Evolutionary conservation across 305 asterid species (phyloP).

Genomic region (Plantago lanceolata): DNA sequence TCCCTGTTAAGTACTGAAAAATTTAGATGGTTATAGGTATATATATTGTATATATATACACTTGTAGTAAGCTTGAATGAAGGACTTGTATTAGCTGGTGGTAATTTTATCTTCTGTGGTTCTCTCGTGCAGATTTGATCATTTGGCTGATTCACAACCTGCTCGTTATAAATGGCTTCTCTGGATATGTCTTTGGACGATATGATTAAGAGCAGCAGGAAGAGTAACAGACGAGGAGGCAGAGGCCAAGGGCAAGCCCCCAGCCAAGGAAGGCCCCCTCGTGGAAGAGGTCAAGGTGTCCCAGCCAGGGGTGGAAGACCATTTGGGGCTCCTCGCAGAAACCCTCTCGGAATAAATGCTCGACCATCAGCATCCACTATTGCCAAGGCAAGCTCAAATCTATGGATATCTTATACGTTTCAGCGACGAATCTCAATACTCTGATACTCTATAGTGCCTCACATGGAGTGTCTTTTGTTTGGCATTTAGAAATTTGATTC

Average conservation of each 20-base stretch:
- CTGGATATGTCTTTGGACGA: constrained; percentile 86
- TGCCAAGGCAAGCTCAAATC: constrained; percentile 96
- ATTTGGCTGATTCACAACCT: constrained; percentile 1
- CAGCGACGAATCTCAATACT: constrained; percentile 51
- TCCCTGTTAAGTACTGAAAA: background rate
- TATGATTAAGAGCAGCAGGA: constrained; percentile 77
- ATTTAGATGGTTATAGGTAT: no score
- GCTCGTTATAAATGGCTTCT: constrained; percentile 55
- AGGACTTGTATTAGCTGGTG: no score
- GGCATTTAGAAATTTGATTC: constrained; percentile 37
- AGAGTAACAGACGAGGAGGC: constrained; percentile 41
- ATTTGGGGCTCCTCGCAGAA: constrained; percentile 61
- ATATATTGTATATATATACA: no score
- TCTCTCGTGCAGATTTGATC: constrained; percentile 23
- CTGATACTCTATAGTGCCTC: constrained; percentile 44
- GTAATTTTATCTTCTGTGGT: constrained; percentile 10
- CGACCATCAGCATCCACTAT: constrained; percentile 67
- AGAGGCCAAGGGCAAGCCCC: constrained; percentile 66
- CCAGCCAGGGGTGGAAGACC: constrained; percentile 74
- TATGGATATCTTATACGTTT: constrained; percentile 64
- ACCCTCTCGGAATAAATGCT: constrained; percentile 70
- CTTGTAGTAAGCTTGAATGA: no score
- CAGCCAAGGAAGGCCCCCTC: constrained; percentile 59
- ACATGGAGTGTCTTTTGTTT: constrained; percentile 40
- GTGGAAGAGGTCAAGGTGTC: constrained; percentile 73